Conservation (phyloP, 441 rosid genomes). For the Populus trichocarpa region DNA sequence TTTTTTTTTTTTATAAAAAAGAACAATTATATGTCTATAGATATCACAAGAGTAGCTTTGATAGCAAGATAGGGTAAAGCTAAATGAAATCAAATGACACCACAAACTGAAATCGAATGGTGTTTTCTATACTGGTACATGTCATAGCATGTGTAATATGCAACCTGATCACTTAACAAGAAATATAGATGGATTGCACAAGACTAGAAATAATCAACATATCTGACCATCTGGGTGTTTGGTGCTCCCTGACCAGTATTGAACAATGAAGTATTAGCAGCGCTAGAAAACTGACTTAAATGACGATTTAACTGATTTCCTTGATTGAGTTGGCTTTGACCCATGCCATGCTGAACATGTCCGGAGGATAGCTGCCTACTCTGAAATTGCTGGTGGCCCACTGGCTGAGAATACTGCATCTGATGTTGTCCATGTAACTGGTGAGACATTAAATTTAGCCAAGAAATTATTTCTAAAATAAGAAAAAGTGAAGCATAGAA, state of each 20-base stretch:
- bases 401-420: slow-evolving; percentile 86
- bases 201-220: slow-evolving; percentile 21
- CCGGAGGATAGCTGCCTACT: slow-evolving; percentile 81
- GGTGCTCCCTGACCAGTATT: slow-evolving; percentile 90
- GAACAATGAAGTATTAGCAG: slow-evolving; percentile 74
- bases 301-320: slow-evolving; percentile 77
- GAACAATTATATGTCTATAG: background rate
- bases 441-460: slow-evolving; percentile 11
- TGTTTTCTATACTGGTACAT: background rate
- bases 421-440: slow-evolving; percentile 85
- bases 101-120: background rate
- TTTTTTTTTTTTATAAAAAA: too few relatives aligned
- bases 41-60: background rate
- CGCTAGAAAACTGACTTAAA: slow-evolving; percentile 72
- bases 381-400: slow-evolving; percentile 91
- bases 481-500: background rate
- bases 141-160: background rate
- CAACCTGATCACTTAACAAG: background rate
- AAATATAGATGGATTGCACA: background rate
- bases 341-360: slow-evolving; percentile 77
- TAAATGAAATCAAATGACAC: background rate
- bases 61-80: background rate
- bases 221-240: slow-evolving; percentile 78
- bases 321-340: slow-evolving; percentile 87
- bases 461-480: background rate